Evolutionary conservation across 768 basidiomycete genomes (phyloP).

Genomic region (Podaxis sp.): DNA sequence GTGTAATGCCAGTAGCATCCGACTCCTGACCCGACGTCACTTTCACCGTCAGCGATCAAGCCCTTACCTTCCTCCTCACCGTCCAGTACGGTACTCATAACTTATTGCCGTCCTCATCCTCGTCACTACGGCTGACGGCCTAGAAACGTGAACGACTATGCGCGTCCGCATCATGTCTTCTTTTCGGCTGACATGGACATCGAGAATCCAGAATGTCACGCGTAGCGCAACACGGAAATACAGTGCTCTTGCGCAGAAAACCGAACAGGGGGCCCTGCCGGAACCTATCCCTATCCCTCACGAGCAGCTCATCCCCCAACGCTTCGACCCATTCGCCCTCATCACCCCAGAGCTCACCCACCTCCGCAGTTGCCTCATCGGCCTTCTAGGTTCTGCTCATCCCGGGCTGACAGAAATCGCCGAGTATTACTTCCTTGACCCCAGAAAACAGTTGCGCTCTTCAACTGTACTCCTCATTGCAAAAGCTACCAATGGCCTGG

Average conservation of each 20-base stretch:
- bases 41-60: not conserved
- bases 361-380: constrained; percentile 70
- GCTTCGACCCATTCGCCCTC: constrained; percentile 62
- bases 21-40: constrained; percentile 14
- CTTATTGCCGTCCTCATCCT: not conserved
- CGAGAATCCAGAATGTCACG: constrained; percentile 22
- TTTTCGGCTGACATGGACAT: constrained; percentile 16
- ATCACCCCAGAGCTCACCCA: constrained; percentile 72
- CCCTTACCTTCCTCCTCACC: not conserved
- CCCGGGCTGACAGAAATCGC: constrained; percentile 86
- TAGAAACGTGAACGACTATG: constrained; percentile 7
- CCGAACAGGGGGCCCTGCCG: constrained; percentile 27
- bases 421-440: constrained; percentile 87
- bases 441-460: constrained; percentile 89
- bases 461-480: constrained; percentile 87
- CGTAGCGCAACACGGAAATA: constrained; percentile 34
- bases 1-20: constrained; percentile 13
- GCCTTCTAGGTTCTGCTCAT: constrained; percentile 85
- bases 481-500: constrained; percentile 91
- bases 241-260: constrained; percentile 43
- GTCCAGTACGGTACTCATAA: not conserved
- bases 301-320: constrained; percentile 21
- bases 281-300: constrained; percentile 30
- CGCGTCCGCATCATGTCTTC: constrained; percentile 15
- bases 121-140: not conserved